Percentiles rank a stretch among this genome's conserved stretches.
phyloP scores from a whole-genome alignment of 1,284 basidiomycete species.

The Cerrena zonata region DNA sequence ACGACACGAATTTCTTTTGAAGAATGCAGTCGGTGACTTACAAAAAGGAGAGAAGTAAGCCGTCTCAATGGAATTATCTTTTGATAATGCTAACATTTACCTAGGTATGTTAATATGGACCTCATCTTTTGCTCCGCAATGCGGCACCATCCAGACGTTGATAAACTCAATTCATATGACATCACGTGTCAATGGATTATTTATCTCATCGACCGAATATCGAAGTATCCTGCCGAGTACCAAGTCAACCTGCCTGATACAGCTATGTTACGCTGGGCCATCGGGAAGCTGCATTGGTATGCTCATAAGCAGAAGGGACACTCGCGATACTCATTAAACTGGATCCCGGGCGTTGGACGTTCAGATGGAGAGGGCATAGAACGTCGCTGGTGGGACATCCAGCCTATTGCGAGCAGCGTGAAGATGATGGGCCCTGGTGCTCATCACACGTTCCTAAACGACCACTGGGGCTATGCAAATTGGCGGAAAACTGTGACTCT shows the following conservation, averaged over 20 bases:
- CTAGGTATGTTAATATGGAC: constrained; percentile 15
- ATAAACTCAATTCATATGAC: constrained; percentile 22
- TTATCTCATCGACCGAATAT: constrained; percentile 2
- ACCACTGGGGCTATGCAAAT: constrained; percentile 11
- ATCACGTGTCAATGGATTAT: too few relatives aligned
- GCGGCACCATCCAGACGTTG: constrained; percentile 3
- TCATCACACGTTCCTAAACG: constrained; percentile 12
- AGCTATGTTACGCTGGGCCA: constrained; percentile 3
- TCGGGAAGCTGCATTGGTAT: constrained; percentile 14
- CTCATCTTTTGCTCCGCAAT: constrained; percentile 17
- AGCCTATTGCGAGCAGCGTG: constrained; percentile 12
- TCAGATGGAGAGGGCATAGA: constrained; percentile 22
- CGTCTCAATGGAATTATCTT: neutral
- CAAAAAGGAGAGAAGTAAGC: constrained; percentile 24
- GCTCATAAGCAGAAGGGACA: neutral
- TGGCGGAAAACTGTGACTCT: constrained; percentile 8
- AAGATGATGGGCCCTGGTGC: constrained; percentile 17
- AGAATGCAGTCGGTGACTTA: constrained; percentile 21
- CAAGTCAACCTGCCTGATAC: constrained; percentile 4
- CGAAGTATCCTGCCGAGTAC: neutral
- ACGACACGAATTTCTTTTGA: constrained; percentile 19
- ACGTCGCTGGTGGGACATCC: constrained; percentile 16
- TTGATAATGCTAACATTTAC: neutral
- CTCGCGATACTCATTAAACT: constrained; percentile 14
- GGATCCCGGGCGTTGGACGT: constrained; percentile 14